phyloP scores from a whole-genome alignment of 352 stramenopile genomes.

The Phytopythium helicoides region DNA sequence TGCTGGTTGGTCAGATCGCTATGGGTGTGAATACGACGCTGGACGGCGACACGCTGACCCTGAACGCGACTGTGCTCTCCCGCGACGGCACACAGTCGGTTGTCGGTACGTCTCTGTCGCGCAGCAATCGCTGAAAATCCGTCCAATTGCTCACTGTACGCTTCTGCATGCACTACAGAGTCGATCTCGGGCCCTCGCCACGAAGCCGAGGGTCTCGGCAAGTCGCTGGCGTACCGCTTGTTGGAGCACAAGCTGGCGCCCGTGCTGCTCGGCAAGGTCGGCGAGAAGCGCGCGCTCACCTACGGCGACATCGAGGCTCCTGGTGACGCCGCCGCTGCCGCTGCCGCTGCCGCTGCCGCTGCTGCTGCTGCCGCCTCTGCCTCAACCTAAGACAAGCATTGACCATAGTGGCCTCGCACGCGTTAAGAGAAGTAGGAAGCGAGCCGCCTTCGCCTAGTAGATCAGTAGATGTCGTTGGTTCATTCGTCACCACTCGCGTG shows the following conservation, averaged over 20 bases:
- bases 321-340: constrained; percentile 61
- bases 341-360: too few relatives aligned
- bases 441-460: too few relatives aligned
- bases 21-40: constrained; percentile 80
- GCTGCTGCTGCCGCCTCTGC: constrained; percentile 20
- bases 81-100: constrained; percentile 66
- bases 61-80: constrained; percentile 71
- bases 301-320: constrained; percentile 71
- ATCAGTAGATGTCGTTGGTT: too few relatives aligned
- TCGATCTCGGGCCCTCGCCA: constrained; percentile 52
- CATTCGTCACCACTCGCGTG: too few relatives aligned
- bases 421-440: too few relatives aligned
- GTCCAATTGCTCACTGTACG: too few relatives aligned
- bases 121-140: too few relatives aligned
- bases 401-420: too few relatives aligned
- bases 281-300: constrained; percentile 72
- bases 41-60: constrained; percentile 55
- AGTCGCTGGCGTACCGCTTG: constrained; percentile 62
- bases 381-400: not conserved
- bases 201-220: constrained; percentile 60
- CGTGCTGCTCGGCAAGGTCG: constrained; percentile 54
- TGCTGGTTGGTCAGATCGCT: constrained; percentile 44
- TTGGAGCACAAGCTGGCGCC: constrained; percentile 47
- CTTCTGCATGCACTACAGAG: too few relatives aligned
- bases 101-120: constrained; percentile 23